phyloP scores from a whole-genome alignment of 805 yeast genomes.

The Saccharomycopsis sp. region DNA sequence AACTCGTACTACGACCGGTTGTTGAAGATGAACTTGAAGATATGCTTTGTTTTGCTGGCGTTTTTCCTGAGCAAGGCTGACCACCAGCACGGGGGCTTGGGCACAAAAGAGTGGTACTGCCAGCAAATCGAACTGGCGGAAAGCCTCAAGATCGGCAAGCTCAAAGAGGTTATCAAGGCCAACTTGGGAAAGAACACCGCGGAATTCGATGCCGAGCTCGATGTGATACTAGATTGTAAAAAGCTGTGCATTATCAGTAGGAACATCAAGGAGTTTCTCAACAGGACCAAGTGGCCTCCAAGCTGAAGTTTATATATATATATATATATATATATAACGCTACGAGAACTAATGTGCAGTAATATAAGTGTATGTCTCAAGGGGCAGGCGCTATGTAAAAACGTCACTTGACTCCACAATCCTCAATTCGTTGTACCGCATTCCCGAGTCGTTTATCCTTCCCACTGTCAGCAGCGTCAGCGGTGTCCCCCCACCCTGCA shows the following conservation, averaged over 20 bases:
- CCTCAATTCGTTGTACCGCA: slow-evolving; percentile 11
- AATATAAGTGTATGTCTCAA: not conserved
- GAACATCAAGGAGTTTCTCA: too few relatives aligned
- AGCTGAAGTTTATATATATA: too few relatives aligned
- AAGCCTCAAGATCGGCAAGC: not conserved
- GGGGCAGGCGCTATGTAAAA: not conserved
- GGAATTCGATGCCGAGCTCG: not conserved
- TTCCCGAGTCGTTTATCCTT: slow-evolving; percentile 3
- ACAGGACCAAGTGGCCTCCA: too few relatives aligned
- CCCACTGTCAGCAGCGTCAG: not conserved
- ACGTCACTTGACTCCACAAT: slow-evolving; percentile 6
- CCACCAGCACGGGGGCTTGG: not conserved
- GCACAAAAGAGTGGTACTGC: too few relatives aligned
- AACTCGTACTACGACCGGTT: slow-evolving; percentile 1
- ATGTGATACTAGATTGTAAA: not conserved
- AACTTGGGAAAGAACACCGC: not conserved
- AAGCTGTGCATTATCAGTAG: not conserved
- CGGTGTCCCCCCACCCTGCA: not conserved
- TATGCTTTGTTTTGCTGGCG: slow-evolving; percentile 1
- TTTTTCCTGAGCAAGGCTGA: not conserved
- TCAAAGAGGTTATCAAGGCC: not conserved
- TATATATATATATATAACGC: too few relatives aligned
- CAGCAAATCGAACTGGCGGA: not conserved
- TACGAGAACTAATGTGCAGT: too few relatives aligned
- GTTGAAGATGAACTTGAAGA: slow-evolving; percentile 2